A percentile compares a stretch with the other conserved stretches of the same genome.
Conservation (phyloP, 2,329 filamentous ascomycete genomes). For the Aspergillus novofumigatus region DNA sequence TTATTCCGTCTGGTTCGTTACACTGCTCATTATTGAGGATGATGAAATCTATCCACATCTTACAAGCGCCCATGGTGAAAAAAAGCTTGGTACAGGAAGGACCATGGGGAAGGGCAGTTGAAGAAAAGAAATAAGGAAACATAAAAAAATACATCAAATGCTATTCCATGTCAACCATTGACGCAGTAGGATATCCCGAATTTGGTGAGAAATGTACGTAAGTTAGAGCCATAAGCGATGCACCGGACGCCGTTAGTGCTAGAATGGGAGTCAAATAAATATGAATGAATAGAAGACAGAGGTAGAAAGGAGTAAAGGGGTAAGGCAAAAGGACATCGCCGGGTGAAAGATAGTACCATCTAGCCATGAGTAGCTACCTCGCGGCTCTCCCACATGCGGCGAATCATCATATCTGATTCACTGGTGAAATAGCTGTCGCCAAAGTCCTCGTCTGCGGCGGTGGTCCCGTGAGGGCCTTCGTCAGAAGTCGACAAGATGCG, state of each 20-base stretch:
- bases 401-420: conserved; percentile 38
- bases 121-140: background rate
- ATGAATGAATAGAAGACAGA: conserved; percentile 1
- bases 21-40: background rate
- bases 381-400: conserved; percentile 43
- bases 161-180: conserved; percentile 7
- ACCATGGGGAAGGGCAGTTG: background rate
- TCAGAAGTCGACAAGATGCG: conserved; percentile 33
- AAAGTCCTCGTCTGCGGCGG: conserved; percentile 17
- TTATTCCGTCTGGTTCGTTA: background rate
- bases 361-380: conserved; percentile 36
- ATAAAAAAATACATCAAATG: background rate
- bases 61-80: background rate
- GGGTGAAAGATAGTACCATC: conserved; percentile 4
- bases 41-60: background rate
- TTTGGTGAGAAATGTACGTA: background rate
- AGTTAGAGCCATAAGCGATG: background rate
- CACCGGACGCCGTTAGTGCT: background rate
- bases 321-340: background rate
- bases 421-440: conserved; percentile 24
- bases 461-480: conserved; percentile 22
- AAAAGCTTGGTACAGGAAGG: background rate
- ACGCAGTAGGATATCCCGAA: conserved; percentile 3
- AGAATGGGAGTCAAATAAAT: background rate
- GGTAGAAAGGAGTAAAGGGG: background rate